Evolutionary conservation across 2,329 filamentous ascomycete genomes (phyloP), one percentile per base, ranked within the genome.

Genomic region (Exserohilum rostratum): DNA sequence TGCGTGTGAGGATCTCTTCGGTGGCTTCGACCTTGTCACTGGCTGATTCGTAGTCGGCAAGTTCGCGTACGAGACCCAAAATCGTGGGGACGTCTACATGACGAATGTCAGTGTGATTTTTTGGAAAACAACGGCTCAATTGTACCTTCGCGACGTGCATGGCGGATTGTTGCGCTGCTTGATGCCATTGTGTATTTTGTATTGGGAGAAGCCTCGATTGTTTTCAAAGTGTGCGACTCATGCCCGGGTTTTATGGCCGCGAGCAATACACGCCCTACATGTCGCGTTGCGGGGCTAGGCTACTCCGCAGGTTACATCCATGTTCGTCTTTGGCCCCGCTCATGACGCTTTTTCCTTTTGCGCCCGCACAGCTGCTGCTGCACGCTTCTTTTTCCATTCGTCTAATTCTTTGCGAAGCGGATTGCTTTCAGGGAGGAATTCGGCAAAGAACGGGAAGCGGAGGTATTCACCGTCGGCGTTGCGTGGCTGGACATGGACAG

Each of bases 41-140:
- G 68, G 90, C 89, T 25, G 93, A 87, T 75, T 97, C 92, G 79
- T 97, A 96, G 65, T 87, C 85, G 64, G 93, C 93, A 7, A 98
- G 87, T 71, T 92, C 93, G 50, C 86, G 84, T 77, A 98, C 92
- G 69, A 97, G 82, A 62, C 82, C 77, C 22, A 96, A 85, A 73
- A 98, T 96, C n/a, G 82, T 80, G 20, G 87, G 85, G 53, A 96
- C 85, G 69, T 98, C 93, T 96, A 55, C 33, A 18, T 10, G 12
- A 15, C 40, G 54, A 58, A 48, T 6, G 30, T 54, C 37, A 54
- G 46, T 25, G 15, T 33, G 5, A 18, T 12, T 29, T 18, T 3
- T 17, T 12, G n/a, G 3, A 6, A 30, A 4, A n/a, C 12, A 25
- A 33, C 15, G n/a, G 18, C 22, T 35, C 15, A 35, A 20, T 34